Evolutionary conservation across 1,139 yeast genomes (phyloP).

Genomic region (Hyphopichia fennica): DNA sequence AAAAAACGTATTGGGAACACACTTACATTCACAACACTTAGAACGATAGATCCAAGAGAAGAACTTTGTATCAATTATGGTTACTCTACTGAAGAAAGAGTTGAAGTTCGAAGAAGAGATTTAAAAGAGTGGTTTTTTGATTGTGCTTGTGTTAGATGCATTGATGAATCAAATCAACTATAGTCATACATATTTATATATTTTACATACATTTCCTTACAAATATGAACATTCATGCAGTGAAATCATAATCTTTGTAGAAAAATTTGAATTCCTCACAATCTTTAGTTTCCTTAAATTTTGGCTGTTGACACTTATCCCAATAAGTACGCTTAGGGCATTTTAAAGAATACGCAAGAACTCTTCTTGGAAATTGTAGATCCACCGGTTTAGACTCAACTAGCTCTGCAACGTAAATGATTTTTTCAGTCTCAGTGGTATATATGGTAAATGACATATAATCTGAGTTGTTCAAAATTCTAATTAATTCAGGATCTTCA

Average conservation of each 20-base stretch:
- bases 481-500: constrained; percentile 17
- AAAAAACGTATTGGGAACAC: constrained; percentile 22
- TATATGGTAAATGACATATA: constrained; percentile 41
- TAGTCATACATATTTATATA: background rate
- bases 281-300: constrained; percentile 58
- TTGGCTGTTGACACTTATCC: constrained; percentile 69
- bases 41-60: constrained; percentile 38
- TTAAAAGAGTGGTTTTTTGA: constrained; percentile 62
- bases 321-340: constrained; percentile 66
- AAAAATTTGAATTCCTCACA: constrained; percentile 56
- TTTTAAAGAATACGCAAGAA: constrained; percentile 58
- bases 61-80: constrained; percentile 68
- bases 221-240: constrained; percentile 7
- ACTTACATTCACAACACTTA: constrained; percentile 24
- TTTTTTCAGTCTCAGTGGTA: constrained; percentile 12
- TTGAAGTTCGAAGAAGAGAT: constrained; percentile 40
- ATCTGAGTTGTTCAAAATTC: constrained; percentile 34
- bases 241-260: constrained; percentile 48
- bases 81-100: constrained; percentile 45
- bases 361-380: constrained; percentile 78
- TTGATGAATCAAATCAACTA: constrained; percentile 6
- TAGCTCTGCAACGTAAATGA: constrained; percentile 24
- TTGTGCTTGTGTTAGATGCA: constrained; percentile 56
- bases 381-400: constrained; percentile 44
- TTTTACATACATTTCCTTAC: background rate